Evolutionary conservation across 2,329 filamentous ascomycete genomes (phyloP), one percentile per base, ranked within the genome.

Genomic region (Cercospora canescens): DNA sequence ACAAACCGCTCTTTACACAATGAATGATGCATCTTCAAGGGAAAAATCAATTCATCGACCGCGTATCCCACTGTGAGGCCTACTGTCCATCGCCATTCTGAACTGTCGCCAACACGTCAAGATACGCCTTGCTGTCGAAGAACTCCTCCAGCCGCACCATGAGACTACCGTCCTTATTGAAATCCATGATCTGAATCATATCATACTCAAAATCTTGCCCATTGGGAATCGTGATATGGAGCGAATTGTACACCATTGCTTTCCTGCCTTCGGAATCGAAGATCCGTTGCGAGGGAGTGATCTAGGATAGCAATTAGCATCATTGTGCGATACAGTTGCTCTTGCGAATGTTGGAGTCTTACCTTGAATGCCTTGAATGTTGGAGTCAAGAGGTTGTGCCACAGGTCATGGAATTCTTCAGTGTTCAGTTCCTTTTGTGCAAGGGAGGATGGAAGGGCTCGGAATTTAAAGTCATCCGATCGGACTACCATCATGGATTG

Each of bases 111-210:
- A 48, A 6, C 6, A 61, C 30, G 5, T 37, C 59, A n/a, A 61
- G 41, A 28, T 61, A 61, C 5, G 28, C 28, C 28, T 61, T 61
- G 7, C 59, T 61, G 18, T 61, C 59, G 30, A 61, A 61, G 12
- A 61, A 61, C 30, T 54, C 59, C 21, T 61, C 59, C 28, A 61
- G 16, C 11, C 59, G 45, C 28, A 21, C 26, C n/a, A 61, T 41
- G 18, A 18, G 14, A 18, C 18, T 48, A 7, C 59, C 59, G n/a
- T 50, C 32, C n/a, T 35, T 30, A 24, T 32, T 52, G 41, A 61
- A 48, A 14, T 1, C 28, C 16, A 48, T 50, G 59, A 61, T 34
- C 21, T 61, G 59, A 61, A 61, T 50, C 59, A 61, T 52, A 4
- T 61, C 59, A 52, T 52, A 52, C n/a, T 52, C 28, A 32, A 52